Conservation (phyloP, 148 eudicot species). For the Tetragonia tetragonoides region DNA sequence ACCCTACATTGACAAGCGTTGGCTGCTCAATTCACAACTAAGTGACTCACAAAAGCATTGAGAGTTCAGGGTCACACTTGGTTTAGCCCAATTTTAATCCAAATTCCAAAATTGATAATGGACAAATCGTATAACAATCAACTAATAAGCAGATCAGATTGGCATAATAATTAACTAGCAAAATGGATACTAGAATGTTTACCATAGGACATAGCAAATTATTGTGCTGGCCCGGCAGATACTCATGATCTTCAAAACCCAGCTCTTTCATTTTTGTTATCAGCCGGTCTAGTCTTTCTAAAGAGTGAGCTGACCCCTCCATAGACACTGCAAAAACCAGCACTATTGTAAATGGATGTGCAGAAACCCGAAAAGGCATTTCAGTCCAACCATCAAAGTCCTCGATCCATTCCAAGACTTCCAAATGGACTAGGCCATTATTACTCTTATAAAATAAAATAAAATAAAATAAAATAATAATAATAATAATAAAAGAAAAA, state of each 20-base stretch:
- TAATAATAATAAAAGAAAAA: rapidly evolving
- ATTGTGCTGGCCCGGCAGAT: constrained; percentile 54
- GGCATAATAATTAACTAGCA: not conserved
- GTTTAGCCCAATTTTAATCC: not conserved
- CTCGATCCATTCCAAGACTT: not conserved
- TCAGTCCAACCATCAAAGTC: not conserved
- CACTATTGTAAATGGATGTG: not conserved
- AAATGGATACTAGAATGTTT: constrained; percentile 12
- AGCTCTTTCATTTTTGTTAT: constrained; percentile 45
- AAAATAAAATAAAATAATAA: not conserved
- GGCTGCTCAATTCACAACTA: too few relatives aligned
- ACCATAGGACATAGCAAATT: constrained; percentile 60
- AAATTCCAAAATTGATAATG: not conserved
- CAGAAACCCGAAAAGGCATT: not conserved
- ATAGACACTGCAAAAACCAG: constrained; percentile 32
- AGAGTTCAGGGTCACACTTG: not conserved
- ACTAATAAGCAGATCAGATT: not conserved
- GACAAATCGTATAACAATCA: not conserved
- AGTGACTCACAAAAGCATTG: too few relatives aligned
- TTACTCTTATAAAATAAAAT: not conserved
- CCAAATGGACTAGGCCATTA: not conserved
- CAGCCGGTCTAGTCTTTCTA: constrained; percentile 24
- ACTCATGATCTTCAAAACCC: constrained; percentile 41
- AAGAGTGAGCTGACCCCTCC: constrained; percentile 27
- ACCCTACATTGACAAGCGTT: not conserved